Conservation (phyloP, 805 yeast species). For the Ascoidea asiatica region DNA sequence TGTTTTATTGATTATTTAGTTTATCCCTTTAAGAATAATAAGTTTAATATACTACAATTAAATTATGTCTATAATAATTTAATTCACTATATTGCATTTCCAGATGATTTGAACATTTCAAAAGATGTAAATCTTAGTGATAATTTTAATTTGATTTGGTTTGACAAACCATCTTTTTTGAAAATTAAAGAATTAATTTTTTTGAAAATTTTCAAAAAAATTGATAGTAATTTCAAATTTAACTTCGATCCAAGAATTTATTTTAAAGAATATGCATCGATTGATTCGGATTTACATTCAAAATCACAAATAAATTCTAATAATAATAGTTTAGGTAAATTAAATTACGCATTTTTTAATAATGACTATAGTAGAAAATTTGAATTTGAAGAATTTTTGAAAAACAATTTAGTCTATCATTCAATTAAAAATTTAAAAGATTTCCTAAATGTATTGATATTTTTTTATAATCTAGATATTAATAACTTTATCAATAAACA, state of each 20-base stretch:
- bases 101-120: conserved; percentile 1
- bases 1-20: background rate
- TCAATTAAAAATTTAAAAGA: background rate
- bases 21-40: conserved; percentile 1
- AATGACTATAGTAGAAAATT: background rate
- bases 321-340: background rate
- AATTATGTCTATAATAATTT: conserved; percentile 6
- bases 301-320: background rate
- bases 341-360: background rate
- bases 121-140: background rate
- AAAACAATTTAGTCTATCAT: conserved; percentile 1
- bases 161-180: conserved; percentile 2
- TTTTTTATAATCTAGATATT: conserved; percentile 4
- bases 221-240: conserved; percentile 1
- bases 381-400: background rate
- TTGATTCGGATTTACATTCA: background rate
- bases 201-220: conserved; percentile 3
- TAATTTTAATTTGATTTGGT: conserved; percentile 4
- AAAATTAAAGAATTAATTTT: conserved; percentile 5
- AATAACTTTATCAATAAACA: background rate
- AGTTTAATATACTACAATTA: conserved; percentile 1
- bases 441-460: conserved; percentile 1
- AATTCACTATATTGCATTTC: conserved; percentile 6
- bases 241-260: background rate
- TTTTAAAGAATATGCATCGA: background rate